These are phyloP conservation scores for Vaccinium vitisidaea DNA, from an alignment of 148 eudicot species.

Conservation along the genomic window DNA sequence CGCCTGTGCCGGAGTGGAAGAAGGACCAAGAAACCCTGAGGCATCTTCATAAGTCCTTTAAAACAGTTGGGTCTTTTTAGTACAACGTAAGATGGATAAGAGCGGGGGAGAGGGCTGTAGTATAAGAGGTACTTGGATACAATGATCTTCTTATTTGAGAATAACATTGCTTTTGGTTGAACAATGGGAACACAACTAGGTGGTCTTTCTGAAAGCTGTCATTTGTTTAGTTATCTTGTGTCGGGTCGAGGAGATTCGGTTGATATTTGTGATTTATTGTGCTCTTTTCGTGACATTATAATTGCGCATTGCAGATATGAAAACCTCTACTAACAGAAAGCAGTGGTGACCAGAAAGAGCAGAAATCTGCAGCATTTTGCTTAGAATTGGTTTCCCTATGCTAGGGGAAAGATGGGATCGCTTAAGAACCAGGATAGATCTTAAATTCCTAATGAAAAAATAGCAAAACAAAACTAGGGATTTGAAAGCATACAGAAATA, in stretches of 20 bases:
- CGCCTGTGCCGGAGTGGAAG: slow-evolving; percentile 78
- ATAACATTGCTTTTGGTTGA: background rate
- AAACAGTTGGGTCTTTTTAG: slow-evolving; percentile 44
- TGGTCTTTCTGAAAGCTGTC: background rate
- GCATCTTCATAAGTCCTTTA: slow-evolving; percentile 79
- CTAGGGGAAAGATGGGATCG: background rate
- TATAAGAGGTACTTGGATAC: background rate
- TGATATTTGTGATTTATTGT: background rate
- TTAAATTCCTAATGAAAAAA: no score
- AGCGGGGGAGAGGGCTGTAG: background rate
- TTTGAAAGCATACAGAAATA: background rate
- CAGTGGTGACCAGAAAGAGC: background rate
- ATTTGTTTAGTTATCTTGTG: background rate
- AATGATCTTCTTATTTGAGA: background rate
- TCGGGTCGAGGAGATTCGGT: background rate
- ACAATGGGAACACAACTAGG: background rate
- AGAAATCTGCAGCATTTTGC: background rate
- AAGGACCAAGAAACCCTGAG: slow-evolving; percentile 69
- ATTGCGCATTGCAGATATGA: no score
- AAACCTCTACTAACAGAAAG: background rate
- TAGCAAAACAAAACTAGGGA: no score
- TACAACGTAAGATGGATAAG: background rate
- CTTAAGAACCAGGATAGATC: background rate
- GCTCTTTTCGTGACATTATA: background rate
- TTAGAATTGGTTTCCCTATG: background rate